Evolutionary conservation across 1,139 yeast species (phyloP).

Genomic region (Sugiyamaella neomexicana): DNA sequence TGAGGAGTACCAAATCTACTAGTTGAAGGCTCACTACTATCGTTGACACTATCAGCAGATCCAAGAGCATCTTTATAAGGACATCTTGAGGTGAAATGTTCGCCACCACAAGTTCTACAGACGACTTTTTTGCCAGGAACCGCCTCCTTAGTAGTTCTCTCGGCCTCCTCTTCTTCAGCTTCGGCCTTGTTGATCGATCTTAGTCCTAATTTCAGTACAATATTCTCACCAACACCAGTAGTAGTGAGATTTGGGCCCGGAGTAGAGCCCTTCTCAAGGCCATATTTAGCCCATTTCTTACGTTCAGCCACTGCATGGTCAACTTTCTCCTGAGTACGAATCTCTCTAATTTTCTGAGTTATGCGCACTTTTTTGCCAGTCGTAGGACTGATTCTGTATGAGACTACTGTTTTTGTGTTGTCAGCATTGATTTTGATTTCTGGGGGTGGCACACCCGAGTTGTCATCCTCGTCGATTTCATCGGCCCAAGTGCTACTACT

Average conservation of each 20-base stretch:
- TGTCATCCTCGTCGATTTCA: constrained; percentile 32
- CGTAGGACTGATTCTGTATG: constrained; percentile 65
- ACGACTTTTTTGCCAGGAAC: constrained; percentile 50
- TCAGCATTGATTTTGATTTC: constrained; percentile 75
- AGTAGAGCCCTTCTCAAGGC: constrained; percentile 71
- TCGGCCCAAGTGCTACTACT: constrained; percentile 21
- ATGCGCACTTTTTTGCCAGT: constrained; percentile 84
- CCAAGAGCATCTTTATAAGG: constrained; percentile 93
- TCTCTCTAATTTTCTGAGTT: constrained; percentile 79
- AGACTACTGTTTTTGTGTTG: constrained; percentile 85
- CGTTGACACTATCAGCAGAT: constrained; percentile 45
- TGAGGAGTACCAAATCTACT: constrained; percentile 42
- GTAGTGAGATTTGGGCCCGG: constrained; percentile 86
- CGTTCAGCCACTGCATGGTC: constrained; percentile 48
- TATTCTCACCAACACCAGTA: constrained; percentile 87
- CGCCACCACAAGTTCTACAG: constrained; percentile 94
- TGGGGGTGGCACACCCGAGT: constrained; percentile 43
- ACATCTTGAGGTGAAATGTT: constrained; percentile 92
- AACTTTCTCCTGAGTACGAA: constrained; percentile 76
- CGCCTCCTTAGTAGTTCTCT: constrained; percentile 69
- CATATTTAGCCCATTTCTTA: constrained; percentile 61
- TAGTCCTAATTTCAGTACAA: constrained; percentile 43
- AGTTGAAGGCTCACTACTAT: constrained; percentile 43
- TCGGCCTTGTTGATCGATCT: constrained; percentile 34
- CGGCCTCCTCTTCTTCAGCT: constrained; percentile 50